A percentile compares a stretch with the other conserved stretches of the same genome.
phyloP scores from a whole-genome alignment of 2,329 filamentous ascomycete species.

The Macrophomina pseudophaseolina region DNA sequence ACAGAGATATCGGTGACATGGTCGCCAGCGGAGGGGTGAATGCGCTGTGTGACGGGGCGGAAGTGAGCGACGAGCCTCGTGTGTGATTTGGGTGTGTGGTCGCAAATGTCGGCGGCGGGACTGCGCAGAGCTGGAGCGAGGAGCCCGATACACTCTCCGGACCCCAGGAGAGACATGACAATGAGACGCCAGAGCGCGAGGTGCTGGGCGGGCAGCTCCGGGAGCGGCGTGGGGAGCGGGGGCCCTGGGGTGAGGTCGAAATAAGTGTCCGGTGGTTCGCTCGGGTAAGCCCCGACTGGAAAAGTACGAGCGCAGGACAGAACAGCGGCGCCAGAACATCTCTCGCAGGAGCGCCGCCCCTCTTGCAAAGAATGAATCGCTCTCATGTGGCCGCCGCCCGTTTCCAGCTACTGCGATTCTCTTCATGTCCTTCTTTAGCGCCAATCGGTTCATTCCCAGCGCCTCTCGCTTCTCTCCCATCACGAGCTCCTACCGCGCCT shows the following conservation, averaged over 20 bases:
- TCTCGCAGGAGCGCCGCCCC: constrained; percentile 26
- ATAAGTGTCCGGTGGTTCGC: constrained; percentile 25
- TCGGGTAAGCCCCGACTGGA: constrained; percentile 25
- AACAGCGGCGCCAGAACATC: constrained; percentile 25
- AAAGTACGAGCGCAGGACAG: constrained; percentile 27
- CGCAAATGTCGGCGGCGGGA: constrained; percentile 3
- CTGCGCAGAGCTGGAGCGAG: not conserved
- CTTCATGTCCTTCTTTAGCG: constrained; percentile 27
- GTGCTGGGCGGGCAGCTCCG: not conserved
- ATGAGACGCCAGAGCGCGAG: not conserved
- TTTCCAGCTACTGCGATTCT: constrained; percentile 23
- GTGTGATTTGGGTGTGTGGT: constrained; percentile 3
- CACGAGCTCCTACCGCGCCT: constrained; percentile 27
- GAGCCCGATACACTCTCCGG: not conserved
- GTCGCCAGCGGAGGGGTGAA: not conserved
- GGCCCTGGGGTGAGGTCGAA: constrained; percentile 23
- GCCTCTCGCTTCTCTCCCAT: constrained; percentile 25
- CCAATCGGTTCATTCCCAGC: constrained; percentile 26
- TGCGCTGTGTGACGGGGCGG: not conserved
- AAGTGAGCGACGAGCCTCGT: not conserved
- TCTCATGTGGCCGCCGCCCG: constrained; percentile 13
- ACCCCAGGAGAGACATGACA: not conserved
- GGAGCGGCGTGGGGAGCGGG: not conserved
- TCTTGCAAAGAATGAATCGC: constrained; percentile 26
- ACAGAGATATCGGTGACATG: not conserved